Percentiles rank a stretch among this genome's conserved stretches.
These are phyloP conservation scores for Puccinia horiana DNA, from an alignment of 1,284 basidiomycete genomes.

Conservation along the genomic window DNA sequence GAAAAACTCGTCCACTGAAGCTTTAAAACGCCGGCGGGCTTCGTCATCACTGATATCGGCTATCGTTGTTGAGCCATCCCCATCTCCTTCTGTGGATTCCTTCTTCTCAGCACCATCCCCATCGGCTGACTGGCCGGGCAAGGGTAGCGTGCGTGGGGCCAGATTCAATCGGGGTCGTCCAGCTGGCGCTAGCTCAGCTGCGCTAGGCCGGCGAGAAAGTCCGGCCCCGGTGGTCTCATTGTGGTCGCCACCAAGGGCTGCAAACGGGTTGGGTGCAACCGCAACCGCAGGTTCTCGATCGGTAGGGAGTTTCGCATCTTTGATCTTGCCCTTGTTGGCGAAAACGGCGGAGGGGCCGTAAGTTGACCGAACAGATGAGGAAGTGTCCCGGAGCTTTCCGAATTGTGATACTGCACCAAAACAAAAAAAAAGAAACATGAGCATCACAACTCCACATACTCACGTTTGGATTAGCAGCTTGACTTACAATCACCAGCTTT, in stretches of 20 bases:
- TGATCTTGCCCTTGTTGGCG: constrained; percentile 46
- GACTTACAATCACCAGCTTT: constrained; percentile 48
- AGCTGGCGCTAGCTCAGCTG: constrained; percentile 11
- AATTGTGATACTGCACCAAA: constrained; percentile 36
- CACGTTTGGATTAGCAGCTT: background rate
- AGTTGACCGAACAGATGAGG: constrained; percentile 33
- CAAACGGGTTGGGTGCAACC: constrained; percentile 47
- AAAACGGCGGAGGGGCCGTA: constrained; percentile 42
- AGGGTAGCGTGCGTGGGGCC: constrained; percentile 37
- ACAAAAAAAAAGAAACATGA: background rate
- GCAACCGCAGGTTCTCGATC: constrained; percentile 33
- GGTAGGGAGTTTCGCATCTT: constrained; percentile 15
- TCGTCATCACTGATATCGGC: background rate
- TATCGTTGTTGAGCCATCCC: background rate
- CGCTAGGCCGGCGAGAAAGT: constrained; percentile 26
- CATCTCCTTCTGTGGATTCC: background rate
- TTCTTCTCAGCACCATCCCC: constrained; percentile 9
- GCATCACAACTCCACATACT: background rate
- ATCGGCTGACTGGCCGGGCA: constrained; percentile 22
- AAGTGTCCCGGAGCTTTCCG: constrained; percentile 44
- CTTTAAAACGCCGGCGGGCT: background rate
- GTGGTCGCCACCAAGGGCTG: constrained; percentile 21
- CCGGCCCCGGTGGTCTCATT: background rate
- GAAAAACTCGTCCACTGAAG: constrained; percentile 7
- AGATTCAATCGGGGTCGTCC: constrained; percentile 41